These are phyloP conservation scores for Solanum sejunctum DNA, from an alignment of 257 asterid species.

Conservation along the genomic window DNA sequence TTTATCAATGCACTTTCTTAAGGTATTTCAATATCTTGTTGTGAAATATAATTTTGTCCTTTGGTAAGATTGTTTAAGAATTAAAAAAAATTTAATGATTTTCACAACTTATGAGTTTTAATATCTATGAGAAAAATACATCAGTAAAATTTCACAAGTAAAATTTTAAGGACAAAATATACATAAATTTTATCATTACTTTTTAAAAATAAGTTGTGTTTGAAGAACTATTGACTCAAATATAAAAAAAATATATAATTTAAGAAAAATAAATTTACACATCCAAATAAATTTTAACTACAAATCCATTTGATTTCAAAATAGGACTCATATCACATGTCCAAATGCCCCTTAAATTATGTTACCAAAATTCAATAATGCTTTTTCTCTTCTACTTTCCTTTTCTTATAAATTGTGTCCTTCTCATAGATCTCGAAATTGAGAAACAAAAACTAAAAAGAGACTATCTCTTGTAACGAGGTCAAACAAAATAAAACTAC, in stretches of 20 bases:
- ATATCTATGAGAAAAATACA: too few species aligned
- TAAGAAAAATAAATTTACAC: background rate
- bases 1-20: background rate
- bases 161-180: too few species aligned
- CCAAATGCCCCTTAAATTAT: background rate
- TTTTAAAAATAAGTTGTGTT: too few species aligned
- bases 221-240: too few species aligned
- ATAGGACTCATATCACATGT: background rate
- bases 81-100: background rate
- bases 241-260: too few species aligned
- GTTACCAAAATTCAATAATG: background rate
- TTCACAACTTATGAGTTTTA: background rate
- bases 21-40: background rate
- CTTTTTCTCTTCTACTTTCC: background rate
- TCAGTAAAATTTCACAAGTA: too few species aligned
- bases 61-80: too few species aligned
- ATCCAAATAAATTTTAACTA: background rate
- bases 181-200: too few species aligned
- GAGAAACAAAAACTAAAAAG: background rate
- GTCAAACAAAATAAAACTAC: constrained; percentile 12
- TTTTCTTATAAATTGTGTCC: background rate
- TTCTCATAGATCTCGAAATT: background rate
- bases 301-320: background rate
- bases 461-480: constrained; percentile 20
- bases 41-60: too few species aligned